Conservation (phyloP, 1,139 yeast genomes). For the Geotrichum citri-aurantii region DNA sequence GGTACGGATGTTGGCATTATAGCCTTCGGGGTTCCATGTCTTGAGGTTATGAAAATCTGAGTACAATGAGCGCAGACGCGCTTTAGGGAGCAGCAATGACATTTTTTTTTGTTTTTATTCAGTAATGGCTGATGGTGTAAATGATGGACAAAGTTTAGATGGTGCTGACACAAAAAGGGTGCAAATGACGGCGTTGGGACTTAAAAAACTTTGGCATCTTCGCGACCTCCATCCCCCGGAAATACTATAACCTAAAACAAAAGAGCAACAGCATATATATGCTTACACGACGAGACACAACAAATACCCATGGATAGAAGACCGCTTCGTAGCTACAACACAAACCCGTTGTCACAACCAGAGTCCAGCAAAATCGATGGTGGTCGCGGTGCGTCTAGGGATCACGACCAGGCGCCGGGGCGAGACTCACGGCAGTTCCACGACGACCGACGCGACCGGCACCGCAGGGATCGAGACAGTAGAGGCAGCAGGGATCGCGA, state of each 20-base stretch:
- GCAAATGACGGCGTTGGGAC: not conserved
- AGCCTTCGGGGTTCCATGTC: conserved; percentile 61
- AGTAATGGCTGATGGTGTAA: not conserved
- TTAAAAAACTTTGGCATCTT: not conserved
- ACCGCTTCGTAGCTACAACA: conserved; percentile 6
- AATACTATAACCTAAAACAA: too few relatives aligned
- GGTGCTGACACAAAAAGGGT: not conserved
- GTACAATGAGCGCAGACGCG: conserved; percentile 58
- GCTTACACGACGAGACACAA: not conserved
- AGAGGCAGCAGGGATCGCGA: not conserved
- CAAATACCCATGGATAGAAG: conserved; percentile 2
- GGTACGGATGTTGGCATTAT: conserved; percentile 59
- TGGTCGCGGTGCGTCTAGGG: conserved; percentile 1
- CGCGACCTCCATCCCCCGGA: not conserved
- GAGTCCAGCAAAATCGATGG: not conserved
- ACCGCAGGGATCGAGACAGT: conserved; percentile 5
- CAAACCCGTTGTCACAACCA: not conserved
- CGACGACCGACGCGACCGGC: conserved; percentile 2
- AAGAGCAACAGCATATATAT: too few relatives aligned
- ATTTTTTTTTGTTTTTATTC: too few relatives aligned
- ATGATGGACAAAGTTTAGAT: not conserved
- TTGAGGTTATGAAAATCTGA: conserved; percentile 52
- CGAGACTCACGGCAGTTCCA: conserved; percentile 1
- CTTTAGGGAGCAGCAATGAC: conserved; percentile 29
- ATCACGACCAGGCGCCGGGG: conserved; percentile 1